Evolutionary conservation across 805 yeast genomes (phyloP).

Genomic region (Metschnikowia koreensis): DNA sequence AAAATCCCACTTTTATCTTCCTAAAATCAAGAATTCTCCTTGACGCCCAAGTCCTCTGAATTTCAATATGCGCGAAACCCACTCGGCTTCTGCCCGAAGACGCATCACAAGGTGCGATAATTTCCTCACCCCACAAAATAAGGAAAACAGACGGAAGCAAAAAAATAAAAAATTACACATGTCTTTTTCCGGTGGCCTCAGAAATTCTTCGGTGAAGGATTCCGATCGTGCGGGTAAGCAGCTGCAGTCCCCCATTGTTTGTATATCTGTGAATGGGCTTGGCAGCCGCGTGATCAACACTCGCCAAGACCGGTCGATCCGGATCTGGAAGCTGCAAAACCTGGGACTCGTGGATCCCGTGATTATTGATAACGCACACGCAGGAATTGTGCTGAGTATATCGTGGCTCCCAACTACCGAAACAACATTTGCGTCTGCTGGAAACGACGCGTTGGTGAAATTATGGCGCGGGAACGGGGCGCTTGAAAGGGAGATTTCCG

Average conservation of each 20-base stretch:
- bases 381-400: constrained; percentile 37
- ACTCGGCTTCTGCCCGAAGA: no score
- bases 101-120: no score
- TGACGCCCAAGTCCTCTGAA: no score
- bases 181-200: constrained; percentile 10
- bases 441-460: constrained; percentile 45
- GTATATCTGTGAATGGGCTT: constrained; percentile 38
- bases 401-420: constrained; percentile 52
- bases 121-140: not conserved
- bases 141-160: no score
- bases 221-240: constrained; percentile 14
- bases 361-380: constrained; percentile 41
- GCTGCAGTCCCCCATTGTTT: constrained; percentile 31
- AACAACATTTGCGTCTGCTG: constrained; percentile 47
- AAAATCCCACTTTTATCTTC: no score
- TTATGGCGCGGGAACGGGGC: constrained; percentile 21
- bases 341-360: constrained; percentile 36
- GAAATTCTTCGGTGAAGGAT: constrained; percentile 9
- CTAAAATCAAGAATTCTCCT: no score
- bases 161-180: not conserved
- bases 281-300: constrained; percentile 44
- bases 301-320: constrained; percentile 42
- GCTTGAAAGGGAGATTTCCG: constrained; percentile 18
- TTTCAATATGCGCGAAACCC: no score
- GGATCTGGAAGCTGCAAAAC: constrained; percentile 36